Conservation (phyloP, 345 rosid species). For the Schrenkiella parvula region DNA sequence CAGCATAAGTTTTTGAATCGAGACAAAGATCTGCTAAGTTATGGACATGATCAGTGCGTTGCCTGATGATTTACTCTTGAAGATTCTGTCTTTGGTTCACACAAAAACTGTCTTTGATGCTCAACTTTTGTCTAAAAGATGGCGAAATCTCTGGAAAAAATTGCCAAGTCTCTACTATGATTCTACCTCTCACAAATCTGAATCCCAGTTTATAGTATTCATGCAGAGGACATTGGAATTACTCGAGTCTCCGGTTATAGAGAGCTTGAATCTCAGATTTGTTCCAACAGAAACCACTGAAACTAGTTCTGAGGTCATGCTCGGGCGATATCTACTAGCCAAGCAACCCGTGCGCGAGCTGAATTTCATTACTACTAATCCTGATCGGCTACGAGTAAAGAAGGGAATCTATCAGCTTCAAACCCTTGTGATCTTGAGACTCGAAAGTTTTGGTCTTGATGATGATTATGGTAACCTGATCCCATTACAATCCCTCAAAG, state of each 20-base stretch:
- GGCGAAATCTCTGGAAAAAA: slow-evolving; percentile 2
- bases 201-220: background rate
- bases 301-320: background rate
- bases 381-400: background rate
- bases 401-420: background rate
- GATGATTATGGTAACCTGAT: background rate
- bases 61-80: slow-evolving; percentile 4
- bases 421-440: background rate
- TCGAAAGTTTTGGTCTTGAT: background rate
- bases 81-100: background rate
- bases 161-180: background rate
- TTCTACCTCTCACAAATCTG: background rate
- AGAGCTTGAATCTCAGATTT: background rate
- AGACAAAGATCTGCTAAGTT: background rate
- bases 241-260: slow-evolving; percentile 3
- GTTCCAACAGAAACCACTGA: background rate
- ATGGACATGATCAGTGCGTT: slow-evolving; percentile 1
- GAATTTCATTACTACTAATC: background rate
- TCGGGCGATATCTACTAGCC: background rate
- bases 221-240: background rate
- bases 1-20: background rate
- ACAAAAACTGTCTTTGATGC: slow-evolving; percentile 6
- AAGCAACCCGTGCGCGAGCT: background rate
- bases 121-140: background rate
- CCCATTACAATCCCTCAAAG: background rate